Evolutionary conservation across 1,284 basidiomycete species (phyloP).

Genomic region (Heterobasidion occidentale): DNA sequence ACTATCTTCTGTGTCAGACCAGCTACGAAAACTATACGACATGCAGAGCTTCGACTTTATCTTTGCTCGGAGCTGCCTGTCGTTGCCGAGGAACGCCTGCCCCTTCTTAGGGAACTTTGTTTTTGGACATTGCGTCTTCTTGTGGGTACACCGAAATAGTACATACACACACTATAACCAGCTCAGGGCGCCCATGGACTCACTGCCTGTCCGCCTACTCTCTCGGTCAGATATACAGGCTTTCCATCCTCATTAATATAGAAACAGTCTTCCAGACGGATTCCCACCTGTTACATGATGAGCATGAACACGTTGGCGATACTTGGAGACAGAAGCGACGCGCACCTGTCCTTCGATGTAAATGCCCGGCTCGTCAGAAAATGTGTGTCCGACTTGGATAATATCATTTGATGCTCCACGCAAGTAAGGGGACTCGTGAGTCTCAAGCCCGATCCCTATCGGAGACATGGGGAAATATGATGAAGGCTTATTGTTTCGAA

Average conservation of each 20-base stretch:
- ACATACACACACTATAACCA: not conserved
- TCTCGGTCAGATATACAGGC: slow-evolving; percentile 51
- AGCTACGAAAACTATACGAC: too few species aligned
- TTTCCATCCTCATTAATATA: slow-evolving; percentile 50
- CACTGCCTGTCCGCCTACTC: slow-evolving; percentile 49
- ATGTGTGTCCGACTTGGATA: slow-evolving; percentile 61
- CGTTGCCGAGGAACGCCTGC: too few species aligned
- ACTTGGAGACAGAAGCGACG: not conserved
- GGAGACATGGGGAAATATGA: not conserved
- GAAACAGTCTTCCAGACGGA: slow-evolving; percentile 80
- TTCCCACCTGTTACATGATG: slow-evolving; percentile 47
- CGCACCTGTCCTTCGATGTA: slow-evolving; percentile 70
- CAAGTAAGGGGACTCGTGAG: slow-evolving; percentile 77
- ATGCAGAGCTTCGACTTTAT: too few species aligned
- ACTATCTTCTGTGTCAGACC: too few species aligned
- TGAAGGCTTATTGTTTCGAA: not conserved
- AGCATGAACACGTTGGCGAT: slow-evolving; percentile 2
- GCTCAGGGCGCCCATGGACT: slow-evolving; percentile 43
- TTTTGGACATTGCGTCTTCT: too few species aligned
- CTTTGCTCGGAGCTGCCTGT: too few species aligned
- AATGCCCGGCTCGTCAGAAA: slow-evolving; percentile 80
- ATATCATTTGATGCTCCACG: slow-evolving; percentile 55
- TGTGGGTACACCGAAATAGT: not conserved
- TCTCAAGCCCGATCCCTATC: slow-evolving; percentile 75
- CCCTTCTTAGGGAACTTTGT: too few species aligned